phyloP scores from a whole-genome alignment of 2,329 filamentous ascomycete species.

The Rasamsonia emersonii region DNA sequence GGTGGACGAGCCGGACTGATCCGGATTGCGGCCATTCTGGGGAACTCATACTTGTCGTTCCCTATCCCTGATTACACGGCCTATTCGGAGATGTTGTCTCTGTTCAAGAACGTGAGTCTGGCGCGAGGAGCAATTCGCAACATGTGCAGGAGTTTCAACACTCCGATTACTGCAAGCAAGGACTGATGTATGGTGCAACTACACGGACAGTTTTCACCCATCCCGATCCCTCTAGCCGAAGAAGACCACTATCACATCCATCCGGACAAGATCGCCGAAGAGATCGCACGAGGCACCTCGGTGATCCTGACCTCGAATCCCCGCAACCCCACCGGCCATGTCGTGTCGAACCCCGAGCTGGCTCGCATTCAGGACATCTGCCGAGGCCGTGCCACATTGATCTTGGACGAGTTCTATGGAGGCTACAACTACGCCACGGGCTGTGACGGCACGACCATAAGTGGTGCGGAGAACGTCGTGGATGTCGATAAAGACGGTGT shows the following conservation, averaged over 20 bases:
- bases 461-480: constrained; percentile 77
- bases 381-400: constrained; percentile 79
- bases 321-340: constrained; percentile 84
- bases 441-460: constrained; percentile 85
- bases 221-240: constrained; percentile 74
- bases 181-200: constrained; percentile 4
- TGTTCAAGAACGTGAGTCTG: constrained; percentile 67
- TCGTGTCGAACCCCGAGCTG: constrained; percentile 76
- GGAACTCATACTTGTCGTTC: constrained; percentile 86
- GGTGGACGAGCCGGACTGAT: constrained; percentile 89
- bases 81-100: constrained; percentile 92
- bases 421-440: constrained; percentile 92
- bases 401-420: constrained; percentile 94
- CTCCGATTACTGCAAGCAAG: neutral
- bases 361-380: constrained; percentile 89
- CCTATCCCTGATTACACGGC: constrained; percentile 94
- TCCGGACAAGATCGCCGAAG: constrained; percentile 83
- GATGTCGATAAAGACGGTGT: constrained; percentile 70
- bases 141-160: neutral
- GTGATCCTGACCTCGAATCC: constrained; percentile 95
- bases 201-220: constrained; percentile 61
- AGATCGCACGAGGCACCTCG: constrained; percentile 74
- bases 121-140: no score
- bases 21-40: constrained; percentile 85
- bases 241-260: constrained; percentile 90